Evolutionary conservation across 2,329 filamentous ascomycete species (phyloP).

Genomic region (Botryotinia convoluta): DNA sequence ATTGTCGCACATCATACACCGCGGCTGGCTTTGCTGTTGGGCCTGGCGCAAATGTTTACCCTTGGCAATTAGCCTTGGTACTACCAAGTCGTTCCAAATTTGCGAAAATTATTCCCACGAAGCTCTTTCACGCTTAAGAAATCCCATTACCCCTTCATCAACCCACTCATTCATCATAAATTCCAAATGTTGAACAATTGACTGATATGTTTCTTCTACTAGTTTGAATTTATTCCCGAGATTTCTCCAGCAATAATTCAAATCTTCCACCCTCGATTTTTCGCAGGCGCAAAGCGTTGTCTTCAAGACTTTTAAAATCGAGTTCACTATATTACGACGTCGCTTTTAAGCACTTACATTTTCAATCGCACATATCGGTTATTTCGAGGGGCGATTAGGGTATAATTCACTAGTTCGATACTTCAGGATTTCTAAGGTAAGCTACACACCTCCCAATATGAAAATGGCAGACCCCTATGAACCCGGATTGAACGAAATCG

Average conservation of each 20-base stretch:
- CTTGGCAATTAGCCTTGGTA: slow-evolving; percentile 26
- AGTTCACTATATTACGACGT: slow-evolving; percentile 26
- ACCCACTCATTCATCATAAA: neutral
- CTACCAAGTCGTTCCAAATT: slow-evolving; percentile 34
- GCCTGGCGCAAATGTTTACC: slow-evolving; percentile 34
- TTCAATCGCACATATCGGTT: slow-evolving; percentile 30
- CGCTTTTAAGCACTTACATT: slow-evolving; percentile 27
- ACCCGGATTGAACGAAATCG: neutral
- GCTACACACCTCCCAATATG: slow-evolving; percentile 22
- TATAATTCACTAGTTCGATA: slow-evolving; percentile 31
- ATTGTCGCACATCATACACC: slow-evolving; percentile 26
- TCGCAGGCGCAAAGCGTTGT: slow-evolving; percentile 36
- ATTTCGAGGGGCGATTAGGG: slow-evolving; percentile 31
- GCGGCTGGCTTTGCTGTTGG: slow-evolving; percentile 28
- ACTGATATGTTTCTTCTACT: slow-evolving; percentile 29
- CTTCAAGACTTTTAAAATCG: slow-evolving; percentile 31
- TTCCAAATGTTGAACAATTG: slow-evolving; percentile 23
- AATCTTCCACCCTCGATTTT: slow-evolving; percentile 35
- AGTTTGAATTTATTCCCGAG: slow-evolving; percentile 36
- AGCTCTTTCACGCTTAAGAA: slow-evolving; percentile 18
- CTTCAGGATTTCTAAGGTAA: slow-evolving; percentile 33
- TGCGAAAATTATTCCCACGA: slow-evolving; percentile 29
- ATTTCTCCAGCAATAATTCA: slow-evolving; percentile 34
- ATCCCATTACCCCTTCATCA: slow-evolving; percentile 19
- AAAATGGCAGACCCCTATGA: slow-evolving; percentile 29